These are phyloP conservation scores for Immersiella caudata DNA, from an alignment of 495 filamentous ascomycete species.

Conservation along the genomic window DNA sequence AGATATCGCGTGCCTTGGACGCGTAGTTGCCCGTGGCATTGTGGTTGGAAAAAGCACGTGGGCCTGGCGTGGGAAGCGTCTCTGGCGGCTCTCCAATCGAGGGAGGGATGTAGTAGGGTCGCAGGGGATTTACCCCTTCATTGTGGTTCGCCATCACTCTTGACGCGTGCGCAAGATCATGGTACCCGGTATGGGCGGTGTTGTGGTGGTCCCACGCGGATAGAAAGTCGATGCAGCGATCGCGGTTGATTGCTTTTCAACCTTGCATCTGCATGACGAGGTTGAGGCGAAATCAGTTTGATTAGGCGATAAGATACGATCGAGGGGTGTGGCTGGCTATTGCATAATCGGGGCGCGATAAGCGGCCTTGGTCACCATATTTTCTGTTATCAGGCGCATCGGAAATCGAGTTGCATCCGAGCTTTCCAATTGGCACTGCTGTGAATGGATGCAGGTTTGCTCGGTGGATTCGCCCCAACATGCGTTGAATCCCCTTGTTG, in stretches of 20 bases:
- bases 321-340: conserved; percentile 13
- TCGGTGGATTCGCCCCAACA: neutral
- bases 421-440: conserved; percentile 20
- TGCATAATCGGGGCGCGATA: conserved; percentile 32
- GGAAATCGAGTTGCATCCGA: conserved; percentile 15
- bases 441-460: conserved; percentile 22
- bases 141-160: conserved; percentile 47
- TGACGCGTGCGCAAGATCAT: conserved; percentile 22
- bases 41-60: conserved; percentile 50
- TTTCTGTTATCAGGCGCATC: conserved; percentile 24
- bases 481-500: neutral
- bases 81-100: conserved; percentile 64
- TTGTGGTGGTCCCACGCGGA: conserved; percentile 14
- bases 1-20: conserved; percentile 78
- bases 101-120: conserved; percentile 93
- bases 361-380: conserved; percentile 16
- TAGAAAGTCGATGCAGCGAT: conserved; percentile 21
- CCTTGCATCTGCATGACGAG: conserved; percentile 29
- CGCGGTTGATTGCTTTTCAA: conserved; percentile 16
- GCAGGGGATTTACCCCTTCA: conserved; percentile 80
- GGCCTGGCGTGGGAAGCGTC: conserved; percentile 39
- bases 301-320: conserved; percentile 27
- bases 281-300: conserved; percentile 24
- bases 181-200: neutral
- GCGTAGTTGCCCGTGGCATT: conserved; percentile 61